phyloP scores from a whole-genome alignment of 805 yeast genomes.

The Hanseniaspora thailandica region DNA sequence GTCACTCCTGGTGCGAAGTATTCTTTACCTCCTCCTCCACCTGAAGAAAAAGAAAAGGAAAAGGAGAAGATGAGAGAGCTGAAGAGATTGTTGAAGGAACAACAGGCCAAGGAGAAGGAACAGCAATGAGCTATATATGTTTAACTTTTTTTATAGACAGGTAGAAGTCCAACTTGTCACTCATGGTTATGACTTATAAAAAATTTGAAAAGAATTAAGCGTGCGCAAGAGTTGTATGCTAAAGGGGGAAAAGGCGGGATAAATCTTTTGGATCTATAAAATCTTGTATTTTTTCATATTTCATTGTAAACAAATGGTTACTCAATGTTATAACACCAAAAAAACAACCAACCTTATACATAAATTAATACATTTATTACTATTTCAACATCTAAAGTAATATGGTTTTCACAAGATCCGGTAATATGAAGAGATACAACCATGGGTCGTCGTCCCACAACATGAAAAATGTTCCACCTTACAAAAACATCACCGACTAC shows the following conservation, averaged over 20 bases:
- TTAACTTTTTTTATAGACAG: neutral
- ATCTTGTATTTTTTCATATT: no score
- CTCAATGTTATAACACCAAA: no score
- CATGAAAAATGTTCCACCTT: constrained; percentile 9
- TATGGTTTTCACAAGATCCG: constrained; percentile 14
- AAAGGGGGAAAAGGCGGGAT: no score
- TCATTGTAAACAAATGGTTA: no score
- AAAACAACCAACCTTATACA: no score
- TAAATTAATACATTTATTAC: neutral
- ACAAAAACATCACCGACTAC: constrained; percentile 5
- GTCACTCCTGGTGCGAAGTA: constrained; percentile 16
- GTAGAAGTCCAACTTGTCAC: neutral
- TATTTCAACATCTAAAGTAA: neutral
- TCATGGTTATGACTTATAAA: no score
- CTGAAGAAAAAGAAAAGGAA: constrained; percentile 14
- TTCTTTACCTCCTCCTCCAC: constrained; percentile 11
- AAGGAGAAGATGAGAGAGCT: constrained; percentile 11
- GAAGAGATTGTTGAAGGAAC: constrained; percentile 10
- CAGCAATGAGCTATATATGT: no score
- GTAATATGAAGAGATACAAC: constrained; percentile 1
- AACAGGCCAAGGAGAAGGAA: constrained; percentile 3
- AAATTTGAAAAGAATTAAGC: no score
- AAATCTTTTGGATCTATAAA: no score
- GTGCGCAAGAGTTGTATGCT: no score
- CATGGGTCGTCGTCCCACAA: constrained; percentile 1